Evolutionary conservation across 2,329 filamentous ascomycete species (phyloP).

Genomic region (Magnaporthales sp.): DNA sequence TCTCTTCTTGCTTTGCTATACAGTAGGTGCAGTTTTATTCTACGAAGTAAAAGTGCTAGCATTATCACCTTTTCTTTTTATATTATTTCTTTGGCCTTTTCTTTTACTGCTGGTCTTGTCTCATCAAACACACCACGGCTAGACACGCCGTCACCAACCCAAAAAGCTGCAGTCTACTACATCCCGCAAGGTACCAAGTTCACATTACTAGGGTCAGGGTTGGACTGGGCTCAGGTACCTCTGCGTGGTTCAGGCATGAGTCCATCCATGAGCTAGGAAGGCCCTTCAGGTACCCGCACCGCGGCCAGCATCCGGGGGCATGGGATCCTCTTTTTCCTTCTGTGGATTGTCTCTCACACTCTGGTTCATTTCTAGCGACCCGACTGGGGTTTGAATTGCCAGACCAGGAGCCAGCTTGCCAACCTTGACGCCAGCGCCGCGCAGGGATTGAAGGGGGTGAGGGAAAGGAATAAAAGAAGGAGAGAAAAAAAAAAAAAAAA

Average conservation of each 20-base stretch:
- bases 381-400: background rate
- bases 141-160: background rate
- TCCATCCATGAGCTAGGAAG: background rate
- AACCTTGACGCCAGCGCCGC: background rate
- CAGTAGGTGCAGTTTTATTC: background rate
- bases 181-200: background rate
- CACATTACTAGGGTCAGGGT: background rate
- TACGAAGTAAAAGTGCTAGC: background rate
- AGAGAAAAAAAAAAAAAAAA: background rate
- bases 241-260: background rate
- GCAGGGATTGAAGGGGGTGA: background rate
- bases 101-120: background rate
- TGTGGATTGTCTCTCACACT: background rate
- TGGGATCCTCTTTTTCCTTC: background rate
- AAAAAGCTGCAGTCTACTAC: background rate
- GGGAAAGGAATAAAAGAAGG: too few relatives aligned
- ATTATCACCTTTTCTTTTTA: background rate
- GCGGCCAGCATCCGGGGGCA: background rate
- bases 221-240: background rate
- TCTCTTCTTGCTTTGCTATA: background rate
- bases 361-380: background rate
- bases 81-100: background rate
- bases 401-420: background rate
- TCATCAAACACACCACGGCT: background rate
- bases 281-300: background rate